These are phyloP conservation scores for Paraphoma sp. DNA, from an alignment of 2,329 filamentous ascomycete species.

Conservation along the genomic window DNA sequence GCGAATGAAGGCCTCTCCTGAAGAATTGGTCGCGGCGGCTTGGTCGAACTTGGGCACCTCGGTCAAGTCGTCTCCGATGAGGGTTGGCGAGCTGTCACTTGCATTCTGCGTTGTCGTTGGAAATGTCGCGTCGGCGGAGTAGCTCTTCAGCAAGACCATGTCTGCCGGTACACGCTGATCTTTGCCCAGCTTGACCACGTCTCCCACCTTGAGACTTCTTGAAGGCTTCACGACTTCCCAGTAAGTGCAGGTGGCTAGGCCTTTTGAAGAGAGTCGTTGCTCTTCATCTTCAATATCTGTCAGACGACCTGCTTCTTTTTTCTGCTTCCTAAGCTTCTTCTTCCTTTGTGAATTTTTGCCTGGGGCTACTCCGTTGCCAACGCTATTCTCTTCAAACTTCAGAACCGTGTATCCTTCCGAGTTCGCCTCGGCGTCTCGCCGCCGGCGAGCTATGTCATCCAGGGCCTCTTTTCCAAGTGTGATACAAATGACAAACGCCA, in stretches of 20 bases:
- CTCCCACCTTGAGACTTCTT: slow-evolving; percentile 88
- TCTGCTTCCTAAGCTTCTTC: slow-evolving; percentile 43
- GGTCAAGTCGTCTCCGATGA: slow-evolving; percentile 30
- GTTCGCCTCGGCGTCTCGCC: slow-evolving; percentile 92
- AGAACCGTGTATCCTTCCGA: slow-evolving; percentile 85
- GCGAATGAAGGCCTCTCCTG: slow-evolving; percentile 92
- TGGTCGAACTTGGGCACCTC: slow-evolving; percentile 21
- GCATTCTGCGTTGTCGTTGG: slow-evolving; percentile 4
- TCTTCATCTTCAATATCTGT: slow-evolving; percentile 76
- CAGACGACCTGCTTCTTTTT: slow-evolving; percentile 53
- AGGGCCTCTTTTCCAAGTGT: slow-evolving; percentile 95
- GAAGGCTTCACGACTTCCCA: slow-evolving; percentile 80
- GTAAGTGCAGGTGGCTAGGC: slow-evolving; percentile 56
- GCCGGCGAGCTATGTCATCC: slow-evolving; percentile 86
- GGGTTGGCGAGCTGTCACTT: slow-evolving; percentile 12
- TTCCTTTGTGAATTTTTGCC: slow-evolving; percentile 35
- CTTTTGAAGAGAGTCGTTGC: slow-evolving; percentile 50
- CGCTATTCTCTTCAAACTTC: slow-evolving; percentile 67
- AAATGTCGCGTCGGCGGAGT: slow-evolving; percentile 49
- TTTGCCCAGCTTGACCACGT: slow-evolving; percentile 91
- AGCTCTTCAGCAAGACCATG: slow-evolving; percentile 89
- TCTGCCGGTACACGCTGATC: slow-evolving; percentile 94
- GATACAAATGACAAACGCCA: slow-evolving; percentile 90
- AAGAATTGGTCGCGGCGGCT: slow-evolving; percentile 44
- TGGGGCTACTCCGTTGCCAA: slow-evolving; percentile 41